phyloP scores from a whole-genome alignment of 2,329 filamentous ascomycete genomes.

The Ophiostoma ips region DNA sequence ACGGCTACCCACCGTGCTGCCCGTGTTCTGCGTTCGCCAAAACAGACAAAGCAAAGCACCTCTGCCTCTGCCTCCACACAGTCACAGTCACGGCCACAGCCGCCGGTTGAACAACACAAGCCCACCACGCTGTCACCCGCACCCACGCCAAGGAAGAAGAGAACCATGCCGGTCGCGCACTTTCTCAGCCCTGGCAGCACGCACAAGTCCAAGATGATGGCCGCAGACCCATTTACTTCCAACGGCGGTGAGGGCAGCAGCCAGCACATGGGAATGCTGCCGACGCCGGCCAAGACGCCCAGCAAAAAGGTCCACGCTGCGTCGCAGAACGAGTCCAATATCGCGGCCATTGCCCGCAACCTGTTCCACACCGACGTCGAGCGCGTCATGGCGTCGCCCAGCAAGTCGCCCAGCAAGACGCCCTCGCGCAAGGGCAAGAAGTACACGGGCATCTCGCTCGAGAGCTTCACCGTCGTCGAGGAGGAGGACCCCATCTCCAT shows the following conservation, averaged over 20 bases:
- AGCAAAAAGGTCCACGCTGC: slow-evolving; percentile 41
- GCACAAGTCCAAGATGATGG: slow-evolving; percentile 20
- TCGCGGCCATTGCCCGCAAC: slow-evolving; percentile 43
- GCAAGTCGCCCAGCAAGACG: slow-evolving; percentile 43
- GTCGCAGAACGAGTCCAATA: slow-evolving; percentile 34
- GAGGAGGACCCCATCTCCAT: slow-evolving; percentile 50
- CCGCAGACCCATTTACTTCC: too few species aligned
- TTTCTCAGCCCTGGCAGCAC: slow-evolving; percentile 29
- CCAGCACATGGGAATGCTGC: slow-evolving; percentile 43
- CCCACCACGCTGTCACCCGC: slow-evolving; percentile 23
- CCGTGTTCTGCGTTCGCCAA: slow-evolving; percentile 18
- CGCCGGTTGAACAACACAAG: slow-evolving; percentile 1
- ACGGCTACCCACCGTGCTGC: slow-evolving; percentile 16
- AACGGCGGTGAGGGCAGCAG: slow-evolving; percentile 21
- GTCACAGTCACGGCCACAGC: slow-evolving; percentile 16
- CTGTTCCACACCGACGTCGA: slow-evolving; percentile 47
- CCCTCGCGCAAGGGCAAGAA: slow-evolving; percentile 34
- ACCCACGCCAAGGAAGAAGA: slow-evolving; percentile 38
- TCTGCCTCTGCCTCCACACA: background rate
- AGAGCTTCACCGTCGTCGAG: slow-evolving; percentile 45
- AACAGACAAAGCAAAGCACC: slow-evolving; percentile 12
- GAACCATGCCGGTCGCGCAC: slow-evolving; percentile 31
- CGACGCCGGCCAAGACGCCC: slow-evolving; percentile 67
- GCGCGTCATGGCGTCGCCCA: slow-evolving; percentile 40
- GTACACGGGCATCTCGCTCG: slow-evolving; percentile 38